These are phyloP conservation scores for Leccinum longicurvipes DNA, from an alignment of 768 basidiomycete species.

Conservation along the genomic window DNA sequence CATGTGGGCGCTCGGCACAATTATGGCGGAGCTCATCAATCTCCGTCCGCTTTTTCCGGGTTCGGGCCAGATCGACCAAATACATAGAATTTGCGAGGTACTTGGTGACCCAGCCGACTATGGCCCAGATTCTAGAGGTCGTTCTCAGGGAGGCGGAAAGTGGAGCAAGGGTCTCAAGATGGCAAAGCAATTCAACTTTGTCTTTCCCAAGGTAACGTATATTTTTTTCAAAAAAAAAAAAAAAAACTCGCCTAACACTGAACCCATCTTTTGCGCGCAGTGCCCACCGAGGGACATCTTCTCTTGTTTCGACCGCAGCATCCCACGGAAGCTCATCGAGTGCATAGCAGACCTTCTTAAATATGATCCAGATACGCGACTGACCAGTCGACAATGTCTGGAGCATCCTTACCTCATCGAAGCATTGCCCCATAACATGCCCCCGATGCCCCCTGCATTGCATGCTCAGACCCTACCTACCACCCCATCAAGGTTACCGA, in stretches of 20 bases:
- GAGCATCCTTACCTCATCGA: slow-evolving; percentile 88
- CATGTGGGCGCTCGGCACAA: slow-evolving; percentile 99
- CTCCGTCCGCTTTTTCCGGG: slow-evolving; percentile 95
- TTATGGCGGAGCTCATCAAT: slow-evolving; percentile 95
- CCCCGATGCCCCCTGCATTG: slow-evolving; percentile 57
- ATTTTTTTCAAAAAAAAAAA: not conserved
- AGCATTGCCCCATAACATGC: slow-evolving; percentile 63
- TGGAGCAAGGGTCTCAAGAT: slow-evolving; percentile 87
- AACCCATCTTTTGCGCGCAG: slow-evolving; percentile 36
- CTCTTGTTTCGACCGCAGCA: slow-evolving; percentile 70
- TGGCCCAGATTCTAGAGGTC: slow-evolving; percentile 67
- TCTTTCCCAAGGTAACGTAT: slow-evolving; percentile 75
- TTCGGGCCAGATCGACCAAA: slow-evolving; percentile 88
- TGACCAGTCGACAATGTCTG: slow-evolving; percentile 84
- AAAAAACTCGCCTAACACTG: not conserved
- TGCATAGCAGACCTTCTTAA: slow-evolving; percentile 90
- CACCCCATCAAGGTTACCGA: slow-evolving; percentile 36
- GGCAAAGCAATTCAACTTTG: slow-evolving; percentile 81
- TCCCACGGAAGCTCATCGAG: slow-evolving; percentile 80
- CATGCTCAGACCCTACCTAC: slow-evolving; percentile 39
- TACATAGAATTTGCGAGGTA: slow-evolving; percentile 85
- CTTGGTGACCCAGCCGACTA: slow-evolving; percentile 91
- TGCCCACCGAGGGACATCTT: slow-evolving; percentile 63
- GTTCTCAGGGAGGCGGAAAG: slow-evolving; percentile 76
- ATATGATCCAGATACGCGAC: slow-evolving; percentile 84